phyloP scores from a whole-genome alignment of 371 early-diverging fungal genomes.

The Synchytrium microbalum region DNA sequence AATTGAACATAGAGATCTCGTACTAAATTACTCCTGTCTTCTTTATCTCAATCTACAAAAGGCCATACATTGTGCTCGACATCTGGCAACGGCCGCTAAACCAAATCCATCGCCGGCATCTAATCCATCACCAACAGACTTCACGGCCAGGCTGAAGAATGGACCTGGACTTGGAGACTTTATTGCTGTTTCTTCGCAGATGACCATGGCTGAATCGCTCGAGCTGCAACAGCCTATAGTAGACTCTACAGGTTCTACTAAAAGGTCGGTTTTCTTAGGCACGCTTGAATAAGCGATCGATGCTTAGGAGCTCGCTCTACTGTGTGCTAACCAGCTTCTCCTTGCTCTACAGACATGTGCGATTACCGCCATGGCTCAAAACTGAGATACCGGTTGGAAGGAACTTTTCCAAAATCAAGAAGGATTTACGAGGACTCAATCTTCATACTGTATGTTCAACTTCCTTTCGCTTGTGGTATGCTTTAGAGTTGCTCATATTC shows the following conservation, averaged over 20 bases:
- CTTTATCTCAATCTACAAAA: too few species aligned
- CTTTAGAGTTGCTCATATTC: neutral
- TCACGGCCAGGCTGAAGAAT: neutral
- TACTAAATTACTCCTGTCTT: too few species aligned
- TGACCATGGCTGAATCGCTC: neutral
- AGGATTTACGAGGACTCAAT: slow-evolving; percentile 83
- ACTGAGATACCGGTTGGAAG: slow-evolving; percentile 84
- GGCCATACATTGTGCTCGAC: too few species aligned
- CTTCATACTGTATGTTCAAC: slow-evolving; percentile 63
- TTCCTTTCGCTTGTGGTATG: too few species aligned
- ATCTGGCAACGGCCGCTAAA: neutral
- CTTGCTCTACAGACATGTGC: slow-evolving; percentile 21
- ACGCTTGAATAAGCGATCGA: neutral
- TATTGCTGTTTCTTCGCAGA: neutral
- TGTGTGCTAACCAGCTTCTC: too few species aligned
- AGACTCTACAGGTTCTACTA: too few species aligned
- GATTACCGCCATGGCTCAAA: slow-evolving; percentile 84
- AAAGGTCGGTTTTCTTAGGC: too few species aligned
- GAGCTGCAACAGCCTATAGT: neutral
- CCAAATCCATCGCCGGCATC: neutral
- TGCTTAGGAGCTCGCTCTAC: too few species aligned
- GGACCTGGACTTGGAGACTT: neutral
- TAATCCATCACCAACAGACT: neutral
- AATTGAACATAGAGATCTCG: too few species aligned
- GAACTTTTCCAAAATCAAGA: slow-evolving; percentile 73